phyloP scores from a whole-genome alignment of 495 filamentous ascomycete genomes.

The Penicillium lividum region DNA sequence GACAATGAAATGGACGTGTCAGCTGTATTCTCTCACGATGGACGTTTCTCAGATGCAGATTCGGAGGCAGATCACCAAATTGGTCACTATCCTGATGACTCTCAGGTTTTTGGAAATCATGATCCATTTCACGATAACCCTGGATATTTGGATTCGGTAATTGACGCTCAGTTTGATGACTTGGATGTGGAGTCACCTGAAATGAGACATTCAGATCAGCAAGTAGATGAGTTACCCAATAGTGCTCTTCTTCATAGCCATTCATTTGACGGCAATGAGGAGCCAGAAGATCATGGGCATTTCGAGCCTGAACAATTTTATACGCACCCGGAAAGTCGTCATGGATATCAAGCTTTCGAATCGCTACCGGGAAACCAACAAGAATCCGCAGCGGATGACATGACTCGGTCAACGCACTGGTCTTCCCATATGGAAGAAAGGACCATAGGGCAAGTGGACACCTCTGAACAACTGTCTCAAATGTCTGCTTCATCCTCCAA shows the following conservation, averaged over 20 bases:
- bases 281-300: neutral
- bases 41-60: conserved; percentile 48
- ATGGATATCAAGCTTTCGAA: neutral
- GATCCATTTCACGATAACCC: conserved; percentile 48
- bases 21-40: conserved; percentile 36
- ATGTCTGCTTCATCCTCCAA: conserved; percentile 26
- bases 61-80: conserved; percentile 33
- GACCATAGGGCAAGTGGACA: conserved; percentile 5
- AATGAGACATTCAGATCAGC: neutral
- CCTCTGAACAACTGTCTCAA: conserved; percentile 12
- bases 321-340: neutral
- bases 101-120: conserved; percentile 31
- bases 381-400: neutral
- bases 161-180: conserved; percentile 48
- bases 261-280: conserved; percentile 3
- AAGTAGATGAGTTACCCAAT: conserved; percentile 3
- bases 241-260: neutral
- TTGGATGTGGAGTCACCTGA: conserved; percentile 34
- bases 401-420: neutral
- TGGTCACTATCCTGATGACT: conserved; percentile 35
- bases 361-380: conserved; percentile 6
- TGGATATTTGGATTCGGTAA: conserved; percentile 50
- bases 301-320: neutral
- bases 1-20: conserved; percentile 32
- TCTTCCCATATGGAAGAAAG: conserved; percentile 4